Percentiles rank a stretch among this genome's conserved stretches.
Evolutionary conservation across 2,329 filamentous ascomycete genomes (phyloP).

Genomic region (Apiospora phragmitis): DNA sequence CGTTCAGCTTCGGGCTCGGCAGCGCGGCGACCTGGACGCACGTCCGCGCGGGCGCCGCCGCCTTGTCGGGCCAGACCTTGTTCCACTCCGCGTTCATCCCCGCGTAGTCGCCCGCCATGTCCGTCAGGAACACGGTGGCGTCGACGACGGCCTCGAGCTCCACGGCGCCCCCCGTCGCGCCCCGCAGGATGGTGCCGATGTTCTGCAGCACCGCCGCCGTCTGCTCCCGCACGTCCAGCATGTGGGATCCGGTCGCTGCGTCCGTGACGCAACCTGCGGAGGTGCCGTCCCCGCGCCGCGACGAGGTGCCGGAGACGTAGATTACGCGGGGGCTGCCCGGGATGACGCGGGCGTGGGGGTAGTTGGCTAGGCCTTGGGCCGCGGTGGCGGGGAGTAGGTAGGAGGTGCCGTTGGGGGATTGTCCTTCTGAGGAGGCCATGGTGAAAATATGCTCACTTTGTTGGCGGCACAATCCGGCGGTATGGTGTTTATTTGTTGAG

Average conservation of each 20-base stretch:
- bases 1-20: conserved; percentile 32
- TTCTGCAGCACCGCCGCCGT: conserved; percentile 35
- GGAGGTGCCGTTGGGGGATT: conserved; percentile 26
- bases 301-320: conserved; percentile 35
- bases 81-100: conserved; percentile 38
- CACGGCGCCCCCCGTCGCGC: conserved; percentile 28
- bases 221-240: conserved; percentile 31
- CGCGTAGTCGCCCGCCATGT: conserved; percentile 32
- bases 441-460: not conserved
- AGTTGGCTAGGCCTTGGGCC: conserved; percentile 36
- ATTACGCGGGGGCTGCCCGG: conserved; percentile 26
- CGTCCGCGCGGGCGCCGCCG: conserved; percentile 32
- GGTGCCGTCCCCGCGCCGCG: conserved; percentile 33
- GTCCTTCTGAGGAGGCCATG: conserved; percentile 17
- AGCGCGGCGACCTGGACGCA: conserved; percentile 34
- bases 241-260: conserved; percentile 24
- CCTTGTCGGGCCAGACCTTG: conserved; percentile 33
- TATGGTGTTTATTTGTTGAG: too few species aligned
- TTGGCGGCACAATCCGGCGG: not conserved
- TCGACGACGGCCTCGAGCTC: conserved; percentile 35
- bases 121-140: conserved; percentile 34
- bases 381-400: conserved; percentile 31
- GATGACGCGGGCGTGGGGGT: conserved; percentile 34
- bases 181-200: conserved; percentile 31
- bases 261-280: conserved; percentile 31